phyloP scores from a whole-genome alignment of 495 filamentous ascomycete species.

The Aspergillus asperescens region DNA sequence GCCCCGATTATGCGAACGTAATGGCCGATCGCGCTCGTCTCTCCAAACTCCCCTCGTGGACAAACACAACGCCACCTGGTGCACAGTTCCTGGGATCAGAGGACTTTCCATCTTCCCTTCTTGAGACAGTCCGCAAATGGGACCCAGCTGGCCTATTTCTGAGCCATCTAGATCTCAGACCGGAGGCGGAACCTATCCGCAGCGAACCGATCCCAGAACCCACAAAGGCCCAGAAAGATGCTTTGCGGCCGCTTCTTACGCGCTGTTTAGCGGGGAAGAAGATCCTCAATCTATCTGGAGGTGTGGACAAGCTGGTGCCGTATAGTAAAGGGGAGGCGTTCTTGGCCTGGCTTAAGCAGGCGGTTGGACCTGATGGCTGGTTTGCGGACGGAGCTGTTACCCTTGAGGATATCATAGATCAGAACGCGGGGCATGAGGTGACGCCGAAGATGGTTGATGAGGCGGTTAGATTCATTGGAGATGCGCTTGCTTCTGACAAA shows the following conservation, averaged over 20 bases:
- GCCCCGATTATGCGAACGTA: constrained; percentile 77
- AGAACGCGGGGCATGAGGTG: constrained; percentile 67
- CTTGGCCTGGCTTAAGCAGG: constrained; percentile 62
- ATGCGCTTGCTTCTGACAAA: constrained; percentile 32
- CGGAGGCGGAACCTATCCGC: constrained; percentile 25
- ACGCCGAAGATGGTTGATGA: constrained; percentile 67
- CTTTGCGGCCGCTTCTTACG: constrained; percentile 36
- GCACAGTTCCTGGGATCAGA: constrained; percentile 64
- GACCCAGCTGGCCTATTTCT: constrained; percentile 70
- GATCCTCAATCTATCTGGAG: constrained; percentile 73
- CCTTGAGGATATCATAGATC: constrained; percentile 70
- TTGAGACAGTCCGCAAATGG: constrained; percentile 53
- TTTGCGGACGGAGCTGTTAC: constrained; percentile 53
- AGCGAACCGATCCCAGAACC: constrained; percentile 42
- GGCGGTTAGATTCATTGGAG: constrained; percentile 59
- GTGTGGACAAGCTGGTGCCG: constrained; percentile 78
- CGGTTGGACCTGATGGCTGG: constrained; percentile 48
- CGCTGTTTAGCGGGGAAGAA: constrained; percentile 62
- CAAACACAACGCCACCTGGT: constrained; percentile 48
- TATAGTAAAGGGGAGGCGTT: constrained; percentile 65
- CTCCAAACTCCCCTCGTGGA: constrained; percentile 63
- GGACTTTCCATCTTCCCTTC: constrained; percentile 65
- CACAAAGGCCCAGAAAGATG: constrained; percentile 38
- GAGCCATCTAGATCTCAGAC: constrained; percentile 36
- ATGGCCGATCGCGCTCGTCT: constrained; percentile 71